Evolutionary conservation across 441 rosid genomes (phyloP).

Genomic region (Rhodomyrtus psidioides): DNA sequence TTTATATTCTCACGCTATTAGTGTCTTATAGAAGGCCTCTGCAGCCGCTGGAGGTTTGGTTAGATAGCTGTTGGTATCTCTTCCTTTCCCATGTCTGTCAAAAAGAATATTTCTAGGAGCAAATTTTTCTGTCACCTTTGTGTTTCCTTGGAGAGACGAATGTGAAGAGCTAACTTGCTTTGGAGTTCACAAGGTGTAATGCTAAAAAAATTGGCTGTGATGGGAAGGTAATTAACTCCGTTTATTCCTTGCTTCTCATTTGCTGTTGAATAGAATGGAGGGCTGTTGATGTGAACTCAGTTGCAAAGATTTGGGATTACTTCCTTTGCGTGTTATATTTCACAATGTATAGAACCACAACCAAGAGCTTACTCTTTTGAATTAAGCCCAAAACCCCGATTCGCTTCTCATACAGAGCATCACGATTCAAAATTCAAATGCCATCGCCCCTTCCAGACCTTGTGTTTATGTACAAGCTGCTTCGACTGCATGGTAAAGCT

Average conservation of each 20-base stretch:
- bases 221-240: not conserved
- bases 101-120: not conserved
- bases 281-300: not conserved
- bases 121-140: not conserved
- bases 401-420: not conserved
- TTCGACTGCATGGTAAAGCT: not conserved
- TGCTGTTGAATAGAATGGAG: not conserved
- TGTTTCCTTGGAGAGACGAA: not conserved
- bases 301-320: not conserved
- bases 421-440: not conserved
- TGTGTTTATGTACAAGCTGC: not conserved
- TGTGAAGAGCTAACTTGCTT: not conserved
- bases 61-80: constrained; percentile 31
- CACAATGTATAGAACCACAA: not conserved
- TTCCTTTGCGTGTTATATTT: not conserved
- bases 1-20: constrained; percentile 9
- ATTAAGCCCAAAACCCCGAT: not conserved
- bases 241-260: not conserved
- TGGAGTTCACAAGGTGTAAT: not conserved
- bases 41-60: constrained; percentile 36
- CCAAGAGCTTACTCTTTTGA: not conserved
- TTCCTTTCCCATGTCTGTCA: not conserved
- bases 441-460: not conserved
- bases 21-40: constrained; percentile 35
- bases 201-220: not conserved